Evolutionary conservation across 495 filamentous ascomycete genomes (phyloP), one percentile per base, ranked within the genome.

Genomic region (Penicillium antarcticum): DNA sequence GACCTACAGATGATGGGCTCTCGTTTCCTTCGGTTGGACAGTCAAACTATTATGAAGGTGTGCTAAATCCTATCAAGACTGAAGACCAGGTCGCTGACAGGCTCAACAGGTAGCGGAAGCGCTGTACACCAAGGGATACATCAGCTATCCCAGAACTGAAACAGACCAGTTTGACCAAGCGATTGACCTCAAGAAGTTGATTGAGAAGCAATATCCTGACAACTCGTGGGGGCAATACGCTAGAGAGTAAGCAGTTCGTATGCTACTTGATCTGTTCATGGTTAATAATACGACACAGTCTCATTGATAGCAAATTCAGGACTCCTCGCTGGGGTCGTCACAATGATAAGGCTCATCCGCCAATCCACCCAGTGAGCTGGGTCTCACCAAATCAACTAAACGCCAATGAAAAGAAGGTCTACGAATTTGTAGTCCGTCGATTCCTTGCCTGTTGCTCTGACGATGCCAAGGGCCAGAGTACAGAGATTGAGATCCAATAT

Each of bases 1-100:
- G 95, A 98, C 58, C 72, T 98, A n/a, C 94, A 97, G 63, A 97
- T 96, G 76, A 90, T 91, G 77, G 94, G 95, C 16, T 94, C 85
- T 55, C 76, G 80, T 43, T 95, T 91, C 60, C 77, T 97, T 11
- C 80, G 84, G 16, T 85, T 98, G 80, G 88, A 87, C 51, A 88
- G 89, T 70, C 85, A 95, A 51, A 72, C 82, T 35, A 89, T 95
- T 35, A 96, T 98, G 91, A 86, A 83, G 56, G 80, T 82, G 60
- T 17, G 26, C 13, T 33, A 45, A 21, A 47, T 48, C 13, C 13
- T 34, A 6, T 23, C 5, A 26, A 8, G 14, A 1, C 26, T 29
- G 16, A 16, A 11, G 0, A 32, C 41, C 5, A 32, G 18, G 16
- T 52, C 10, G 45, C 57, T 66, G 9, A 60, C 48, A 24, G 21